These are phyloP conservation scores for Penicillium janthinellum DNA, from an alignment of 2,329 filamentous ascomycete species.

Conservation along the genomic window DNA sequence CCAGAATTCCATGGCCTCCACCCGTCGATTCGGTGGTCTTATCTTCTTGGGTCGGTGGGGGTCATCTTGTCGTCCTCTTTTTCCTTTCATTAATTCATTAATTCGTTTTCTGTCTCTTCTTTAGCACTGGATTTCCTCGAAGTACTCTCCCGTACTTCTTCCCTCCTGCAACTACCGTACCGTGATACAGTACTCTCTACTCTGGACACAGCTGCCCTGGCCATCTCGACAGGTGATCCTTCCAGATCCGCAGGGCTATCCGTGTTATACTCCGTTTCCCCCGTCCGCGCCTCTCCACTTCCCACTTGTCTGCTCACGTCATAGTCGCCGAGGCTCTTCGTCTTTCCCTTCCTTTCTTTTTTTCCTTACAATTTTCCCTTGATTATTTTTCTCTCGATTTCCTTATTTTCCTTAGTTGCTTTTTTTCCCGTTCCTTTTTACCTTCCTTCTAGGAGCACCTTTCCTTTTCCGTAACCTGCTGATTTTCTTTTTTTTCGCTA, in stretches of 20 bases:
- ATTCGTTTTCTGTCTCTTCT: conserved; percentile 4
- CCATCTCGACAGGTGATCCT: no score
- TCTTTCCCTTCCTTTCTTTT: conserved; percentile 21
- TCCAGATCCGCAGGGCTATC: background rate
- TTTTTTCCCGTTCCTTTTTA: conserved; percentile 1
- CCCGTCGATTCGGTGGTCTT: background rate
- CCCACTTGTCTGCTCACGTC: conserved; percentile 29
- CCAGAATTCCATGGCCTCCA: conserved; percentile 1
- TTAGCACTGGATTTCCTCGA: background rate
- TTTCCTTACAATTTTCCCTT: conserved; percentile 17
- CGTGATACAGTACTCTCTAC: no score
- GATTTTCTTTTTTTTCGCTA: background rate
- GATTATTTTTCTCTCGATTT: conserved; percentile 20
- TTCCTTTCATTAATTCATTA: background rate
- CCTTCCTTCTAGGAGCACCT: background rate
- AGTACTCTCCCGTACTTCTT: background rate
- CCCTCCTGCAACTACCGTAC: background rate
- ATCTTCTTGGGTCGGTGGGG: background rate
- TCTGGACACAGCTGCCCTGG: no score
- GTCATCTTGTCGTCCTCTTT: conserved; percentile 1
- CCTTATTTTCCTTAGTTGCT: conserved; percentile 15
- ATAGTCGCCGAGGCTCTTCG: conserved; percentile 33
- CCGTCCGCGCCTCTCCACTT: background rate
- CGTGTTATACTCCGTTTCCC: background rate
- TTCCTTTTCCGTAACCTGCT: conserved; percentile 7